Evolutionary conservation across 345 rosid genomes (phyloP), one percentile per base, ranked within the genome.

Genomic region (Rhizophora mangle): DNA sequence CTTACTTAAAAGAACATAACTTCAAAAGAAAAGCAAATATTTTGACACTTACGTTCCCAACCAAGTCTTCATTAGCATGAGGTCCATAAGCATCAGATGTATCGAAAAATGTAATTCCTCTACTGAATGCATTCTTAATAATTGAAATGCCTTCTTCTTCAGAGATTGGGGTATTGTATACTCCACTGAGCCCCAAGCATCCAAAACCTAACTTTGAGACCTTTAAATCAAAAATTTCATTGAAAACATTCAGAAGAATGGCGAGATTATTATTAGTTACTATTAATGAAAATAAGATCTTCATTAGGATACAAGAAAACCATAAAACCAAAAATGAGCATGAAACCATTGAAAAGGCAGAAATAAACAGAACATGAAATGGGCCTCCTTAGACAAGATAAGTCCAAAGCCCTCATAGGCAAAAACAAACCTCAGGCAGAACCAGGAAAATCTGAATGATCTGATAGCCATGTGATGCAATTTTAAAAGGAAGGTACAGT

Each of bases 31-130:
- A 55, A 22, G 22, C 16, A 22, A 22, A 55, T 2, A 15, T 6
- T 55, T 22, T 22, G 30, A 34, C 26, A 54, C 37, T 34, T 60
- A 52, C 73, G 46, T 61, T 70, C 27, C 67, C 73, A 47, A 70
- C 49, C 67, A 70, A n/a, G 49, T 62, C 13, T 62, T 70, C 73
- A 22, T 62, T 62, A 22, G 73, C 36, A 18, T 63, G 55, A 26
- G 68, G 47, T 57, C 69, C 68, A 71, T 64, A 63, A 15, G 57
- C 68, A 71, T 71, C 74, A 2, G 74, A 30, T 7, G 69, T 39
- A 21, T 71, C 75, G 15, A 71, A 55, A n/a, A 71, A 63, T 1
- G 74, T 71, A 32, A 71, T 71, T 54, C 74, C 74, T 63, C 27
- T 27, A 55, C 16, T 29, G 56, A 71, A 71, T 3, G 69, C 74